Evolutionary conservation across 805 yeast genomes (phyloP).

Genomic region (Nakazawaea ernobii): DNA sequence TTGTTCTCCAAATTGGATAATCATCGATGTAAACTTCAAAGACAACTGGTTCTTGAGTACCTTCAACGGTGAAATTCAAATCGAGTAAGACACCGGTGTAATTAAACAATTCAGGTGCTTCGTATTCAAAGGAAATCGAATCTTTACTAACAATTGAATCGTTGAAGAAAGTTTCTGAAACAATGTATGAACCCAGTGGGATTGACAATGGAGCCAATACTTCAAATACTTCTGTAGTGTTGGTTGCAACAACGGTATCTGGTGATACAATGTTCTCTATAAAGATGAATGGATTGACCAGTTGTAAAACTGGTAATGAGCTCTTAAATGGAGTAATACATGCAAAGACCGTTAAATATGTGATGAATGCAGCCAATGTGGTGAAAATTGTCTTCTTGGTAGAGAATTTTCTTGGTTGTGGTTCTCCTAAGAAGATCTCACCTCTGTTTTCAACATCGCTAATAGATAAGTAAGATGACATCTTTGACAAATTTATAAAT

Average conservation of each 20-base stretch:
- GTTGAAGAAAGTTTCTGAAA: conserved; percentile 5
- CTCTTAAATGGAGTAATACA: conserved; percentile 2
- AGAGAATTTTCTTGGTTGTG: neutral
- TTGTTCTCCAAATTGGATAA: conserved; percentile 24
- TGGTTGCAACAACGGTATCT: conserved; percentile 7
- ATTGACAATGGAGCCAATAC: conserved; percentile 9
- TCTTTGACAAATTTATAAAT: too few species aligned
- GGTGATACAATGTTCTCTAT: neutral
- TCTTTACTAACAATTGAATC: conserved; percentile 8
- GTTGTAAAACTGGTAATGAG: neutral
- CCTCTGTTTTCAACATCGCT: conserved; percentile 6
- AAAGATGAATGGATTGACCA: conserved; percentile 5
- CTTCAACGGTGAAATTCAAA: conserved; percentile 22
- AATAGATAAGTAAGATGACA: conserved; percentile 2
- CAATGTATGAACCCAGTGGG: conserved; percentile 11
- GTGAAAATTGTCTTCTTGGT: neutral
- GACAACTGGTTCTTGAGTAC: conserved; percentile 17
- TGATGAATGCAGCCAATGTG: neutral
- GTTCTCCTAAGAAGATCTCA: conserved; percentile 8
- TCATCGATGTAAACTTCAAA: conserved; percentile 22
- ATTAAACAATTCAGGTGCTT: conserved; percentile 15
- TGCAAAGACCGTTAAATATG: conserved; percentile 13
- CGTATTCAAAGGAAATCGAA: conserved; percentile 5
- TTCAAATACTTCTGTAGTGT: conserved; percentile 15
- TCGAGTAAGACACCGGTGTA: conserved; percentile 23